Conservation (phyloP, 331 rosid species). For the Malus hybrid region DNA sequence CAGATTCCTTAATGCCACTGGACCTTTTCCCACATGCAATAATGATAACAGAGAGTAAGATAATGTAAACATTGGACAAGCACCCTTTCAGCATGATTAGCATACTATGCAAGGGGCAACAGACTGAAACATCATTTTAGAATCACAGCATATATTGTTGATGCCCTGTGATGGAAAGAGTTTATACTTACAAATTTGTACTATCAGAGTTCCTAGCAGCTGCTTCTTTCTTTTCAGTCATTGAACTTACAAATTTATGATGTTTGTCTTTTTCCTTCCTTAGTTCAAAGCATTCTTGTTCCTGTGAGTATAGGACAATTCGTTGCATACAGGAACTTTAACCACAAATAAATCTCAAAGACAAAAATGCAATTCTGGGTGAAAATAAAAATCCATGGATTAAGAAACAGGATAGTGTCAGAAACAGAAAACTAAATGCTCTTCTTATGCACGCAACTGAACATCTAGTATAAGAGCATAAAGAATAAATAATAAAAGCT, state of each 20-base stretch:
- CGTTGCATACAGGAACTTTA: background rate
- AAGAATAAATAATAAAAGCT: background rate
- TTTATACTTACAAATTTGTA: slow-evolving; percentile 42
- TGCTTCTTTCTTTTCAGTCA: slow-evolving; percentile 32
- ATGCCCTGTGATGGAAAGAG: background rate
- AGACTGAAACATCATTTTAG: background rate
- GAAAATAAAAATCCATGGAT: background rate
- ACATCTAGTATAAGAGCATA: background rate
- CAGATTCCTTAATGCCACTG: slow-evolving; percentile 34
- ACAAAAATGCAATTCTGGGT: background rate
- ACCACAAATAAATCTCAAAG: background rate
- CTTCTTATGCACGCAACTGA: background rate
- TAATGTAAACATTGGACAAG: background rate
- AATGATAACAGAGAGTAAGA: background rate
- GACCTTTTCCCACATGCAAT: slow-evolving; percentile 2
- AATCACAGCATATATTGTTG: background rate
- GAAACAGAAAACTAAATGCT: background rate
- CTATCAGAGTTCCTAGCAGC: slow-evolving; percentile 15
- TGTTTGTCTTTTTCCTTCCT: slow-evolving; percentile 51
- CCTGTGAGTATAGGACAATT: slow-evolving; percentile 40
- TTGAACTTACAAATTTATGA: slow-evolving; percentile 30
- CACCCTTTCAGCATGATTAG: background rate
- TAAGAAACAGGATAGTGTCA: background rate
- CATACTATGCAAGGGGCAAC: background rate
- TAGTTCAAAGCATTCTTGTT: slow-evolving; percentile 54